Base-by-base conservation (phyloP, 73 alveolate species). In the Effrenium voratum region DNA sequence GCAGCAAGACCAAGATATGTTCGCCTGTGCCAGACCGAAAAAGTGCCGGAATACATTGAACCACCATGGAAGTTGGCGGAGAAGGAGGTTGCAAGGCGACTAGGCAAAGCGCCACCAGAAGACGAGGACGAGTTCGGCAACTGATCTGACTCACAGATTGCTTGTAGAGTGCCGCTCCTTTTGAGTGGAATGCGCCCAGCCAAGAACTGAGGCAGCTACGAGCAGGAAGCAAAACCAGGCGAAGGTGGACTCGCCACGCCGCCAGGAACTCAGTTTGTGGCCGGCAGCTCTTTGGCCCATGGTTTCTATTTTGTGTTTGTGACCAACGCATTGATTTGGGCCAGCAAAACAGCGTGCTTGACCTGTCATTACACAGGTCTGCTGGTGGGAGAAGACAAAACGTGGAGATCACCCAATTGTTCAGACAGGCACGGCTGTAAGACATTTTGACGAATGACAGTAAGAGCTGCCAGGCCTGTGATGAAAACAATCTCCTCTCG, bases 381-480 rank as follows among this genome's bases (percentile, higher is more conserved):
- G 97, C 97, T 19, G 97, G 97, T 5, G 97, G 97, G 15, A 87
- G 97, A 47, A 66, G 97, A 36, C 73, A 90, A 34, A 90, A 90
- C 43, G 97, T 90, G 3, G 88, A 90, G 40, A 90, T 90, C 38
- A 90, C 97, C 30, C 97, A 90, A 87, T 87, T 90, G 28, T 90
- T 90, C 73, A 75, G 97, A 90, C 97, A 90, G 97, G 97, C 46
- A 36, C 38, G n/a, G n/a, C n/a, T n/a, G n/a, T n/a, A n/a, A n/a
- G n/a, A n/a, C n/a, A n/a, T n/a, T n/a, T n/a, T n/a, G n/a, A n/a
- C n/a, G n/a, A n/a, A n/a, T n/a, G n/a, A n/a, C n/a, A n/a, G n/a
- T n/a, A n/a, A n/a, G n/a, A n/a, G n/a, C n/a, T n/a, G n/a, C n/a
- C n/a, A 90, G 97, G 97, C 97, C 50, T 90, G 97, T 50, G 97